Evolutionary conservation across 2,329 filamentous ascomycete genomes (phyloP), one percentile per base, ranked within the genome.

Genomic region (Xylariales sp.): DNA sequence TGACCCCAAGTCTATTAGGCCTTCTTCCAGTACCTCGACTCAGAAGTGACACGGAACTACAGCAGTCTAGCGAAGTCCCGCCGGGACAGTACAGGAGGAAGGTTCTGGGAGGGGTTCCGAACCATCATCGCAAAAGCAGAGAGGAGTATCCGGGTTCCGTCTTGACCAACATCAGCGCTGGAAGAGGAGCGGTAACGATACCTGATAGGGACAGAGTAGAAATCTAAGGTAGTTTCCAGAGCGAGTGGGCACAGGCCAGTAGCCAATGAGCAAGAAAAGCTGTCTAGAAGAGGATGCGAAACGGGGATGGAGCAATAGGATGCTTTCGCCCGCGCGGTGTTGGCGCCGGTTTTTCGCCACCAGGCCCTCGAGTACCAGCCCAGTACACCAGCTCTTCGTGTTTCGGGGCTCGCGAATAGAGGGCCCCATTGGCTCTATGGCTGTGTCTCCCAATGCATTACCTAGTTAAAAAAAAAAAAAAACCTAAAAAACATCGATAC

Each of bases 311-410:
- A 70, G 71, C 66, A 69, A 73, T 74, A 72, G 69, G 72, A 71
- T 74, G 74, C 72, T 66, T 72, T 68, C 69, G 67, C 72, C 68
- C 62, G 69, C 72, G 72, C 68, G 69, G 71, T 70, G 60, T 54
- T 67, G 63, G 64, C 36, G 56, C 67, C 62, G 58, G 62, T 64
- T 68, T 73, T 77, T 77, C 69, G 76, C 76, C 76, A 78, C 76
- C 75, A 72, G 69, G 75, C 73, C 74, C 74, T 76, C 73, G 75
- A 67, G 54, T 60, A 61, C 54, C 62, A 59, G 67, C 59, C 39
- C 56, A 55, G 49, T 52, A 69, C 49, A 43, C 64, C 30, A 67
- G 57, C 64, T 67, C 65, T 70, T 68, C 65, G 69, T 73, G 68
- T 73, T 76, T 72, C 69, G 72, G 74, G 73, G 72, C 62, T 74